Conservation (phyloP, 106 monocot genomes). For the Dendrobium chrysotoxum region DNA sequence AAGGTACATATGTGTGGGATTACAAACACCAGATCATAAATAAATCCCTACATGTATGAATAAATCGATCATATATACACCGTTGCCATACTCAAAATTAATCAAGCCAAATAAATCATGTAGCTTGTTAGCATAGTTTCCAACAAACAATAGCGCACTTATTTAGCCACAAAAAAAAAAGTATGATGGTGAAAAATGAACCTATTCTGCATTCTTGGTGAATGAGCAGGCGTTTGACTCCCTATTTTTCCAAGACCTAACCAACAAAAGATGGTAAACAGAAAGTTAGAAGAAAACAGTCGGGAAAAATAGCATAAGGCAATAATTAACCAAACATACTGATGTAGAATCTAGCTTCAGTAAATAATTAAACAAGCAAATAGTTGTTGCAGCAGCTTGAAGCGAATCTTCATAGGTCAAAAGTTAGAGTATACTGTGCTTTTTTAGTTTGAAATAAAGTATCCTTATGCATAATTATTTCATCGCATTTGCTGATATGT, state of each 20-base stretch:
- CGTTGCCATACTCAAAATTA: neutral
- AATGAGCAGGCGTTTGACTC: constrained; percentile 53
- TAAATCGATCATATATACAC: neutral
- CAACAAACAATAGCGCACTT: neutral
- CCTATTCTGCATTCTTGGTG: constrained; percentile 44
- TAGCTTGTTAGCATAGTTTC: neutral
- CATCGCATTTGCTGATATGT: neutral
- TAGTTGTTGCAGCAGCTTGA: neutral
- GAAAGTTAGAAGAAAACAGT: constrained; percentile 1
- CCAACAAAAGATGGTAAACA: constrained; percentile 9
- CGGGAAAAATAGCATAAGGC: neutral
- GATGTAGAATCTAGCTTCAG: neutral
- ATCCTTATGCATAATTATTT: no score
- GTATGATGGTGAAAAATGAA: constrained; percentile 10
- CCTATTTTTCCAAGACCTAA: constrained; percentile 74
- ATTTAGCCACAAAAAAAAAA: neutral
- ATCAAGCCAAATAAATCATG: neutral
- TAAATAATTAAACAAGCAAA: neutral
- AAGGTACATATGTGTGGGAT: neutral
- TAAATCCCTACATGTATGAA: neutral
- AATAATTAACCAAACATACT: neutral
- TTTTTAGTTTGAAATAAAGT: neutral
- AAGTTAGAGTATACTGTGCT: neutral
- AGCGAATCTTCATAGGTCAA: neutral
- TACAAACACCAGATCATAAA: neutral